Base-by-base conservation (phyloP, 257 asterid species). In the Nicotiana paniculata region DNA sequence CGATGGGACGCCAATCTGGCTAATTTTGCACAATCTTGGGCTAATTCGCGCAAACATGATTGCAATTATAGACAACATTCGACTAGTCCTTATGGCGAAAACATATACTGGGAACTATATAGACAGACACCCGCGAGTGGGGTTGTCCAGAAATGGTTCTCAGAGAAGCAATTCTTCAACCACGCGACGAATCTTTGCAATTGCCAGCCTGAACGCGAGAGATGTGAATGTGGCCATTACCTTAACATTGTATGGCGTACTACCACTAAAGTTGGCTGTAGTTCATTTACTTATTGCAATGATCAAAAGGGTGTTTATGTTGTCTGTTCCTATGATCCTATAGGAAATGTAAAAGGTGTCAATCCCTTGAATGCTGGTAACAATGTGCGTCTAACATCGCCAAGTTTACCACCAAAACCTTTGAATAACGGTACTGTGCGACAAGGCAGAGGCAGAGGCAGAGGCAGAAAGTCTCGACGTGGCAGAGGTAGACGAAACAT, bases 221-320 rank as follows among this genome's bases (percentile, higher is more conserved):
- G 90, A 5, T 93, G 97, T 82, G 94, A 93, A 64, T 93, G 95
- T 70, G 97, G 93, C 3, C 97, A 93, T 83, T 93, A 90, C 28
- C 53, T 89, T 66, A 89, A 83, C 39, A 80, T 91, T 12, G 28
- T 93, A 0, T 91, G 95, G 97, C 77, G 75, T 10, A 74, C 70
- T 46, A 93, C 94, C 1, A 64, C 65, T 16, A 83, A 77, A 57
- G 86, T 92, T 6, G 98, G 98, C 3, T 93, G 98, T 79, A 92
- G 94, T 80, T 88, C 91, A 15, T 80, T 84, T 8, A 87, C 90
- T 8, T 93, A 91, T 62, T 93, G 97, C 80, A 78, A 83, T 2
- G n/a, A 83, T 0, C 90, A 85, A 80, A 81, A 83, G 58, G 98
- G 98, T 1, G 82, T 89, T 4, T 70, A 75, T 66, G 89, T 91